These are phyloP conservation scores for Eragrostis nindensis DNA, from an alignment of 176 grass and related monocot species.

Conservation along the genomic window DNA sequence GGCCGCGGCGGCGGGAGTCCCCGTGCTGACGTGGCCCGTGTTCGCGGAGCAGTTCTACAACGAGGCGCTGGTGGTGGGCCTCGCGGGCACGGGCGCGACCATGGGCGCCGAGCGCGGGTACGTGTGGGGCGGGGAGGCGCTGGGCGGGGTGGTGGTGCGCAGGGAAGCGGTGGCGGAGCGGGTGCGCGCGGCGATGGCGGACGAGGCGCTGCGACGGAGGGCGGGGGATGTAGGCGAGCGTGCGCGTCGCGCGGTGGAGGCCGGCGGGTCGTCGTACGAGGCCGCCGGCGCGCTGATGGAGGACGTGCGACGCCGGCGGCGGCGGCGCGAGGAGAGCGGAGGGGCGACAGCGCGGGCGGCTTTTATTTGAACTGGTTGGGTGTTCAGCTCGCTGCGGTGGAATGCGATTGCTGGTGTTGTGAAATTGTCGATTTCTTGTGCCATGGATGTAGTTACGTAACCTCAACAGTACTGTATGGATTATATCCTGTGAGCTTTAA, in stretches of 20 bases:
- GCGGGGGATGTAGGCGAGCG: conserved; percentile 36
- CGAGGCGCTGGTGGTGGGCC: conserved; percentile 58
- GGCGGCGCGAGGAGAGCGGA: neutral
- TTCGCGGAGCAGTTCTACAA: conserved; percentile 80
- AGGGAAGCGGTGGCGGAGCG: conserved; percentile 54
- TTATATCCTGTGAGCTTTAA: neutral
- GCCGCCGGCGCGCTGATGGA: conserved; percentile 50
- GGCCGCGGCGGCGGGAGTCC: conserved; percentile 46
- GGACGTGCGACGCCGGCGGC: conserved; percentile 35
- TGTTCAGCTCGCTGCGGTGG: neutral
- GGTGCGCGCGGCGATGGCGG: conserved; percentile 36
- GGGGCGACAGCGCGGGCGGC: neutral
- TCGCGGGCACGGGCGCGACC: conserved; percentile 43
- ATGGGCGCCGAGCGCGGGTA: conserved; percentile 54
- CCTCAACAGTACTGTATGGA: neutral
- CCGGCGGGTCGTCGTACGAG: conserved; percentile 57
- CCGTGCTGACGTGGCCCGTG: conserved; percentile 62
- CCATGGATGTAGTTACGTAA: neutral
- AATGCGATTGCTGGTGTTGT: neutral
- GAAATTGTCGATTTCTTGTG: neutral
- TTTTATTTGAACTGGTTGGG: neutral
- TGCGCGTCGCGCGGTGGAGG: conserved; percentile 31
- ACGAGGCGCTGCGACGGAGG: conserved; percentile 33
- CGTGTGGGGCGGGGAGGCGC: conserved; percentile 63
- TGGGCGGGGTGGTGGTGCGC: conserved; percentile 45